Evolutionary conservation across 2,329 filamentous ascomycete species (phyloP), one percentile per base, ranked within the genome.

Genomic region (Fusarium duplospermum): DNA sequence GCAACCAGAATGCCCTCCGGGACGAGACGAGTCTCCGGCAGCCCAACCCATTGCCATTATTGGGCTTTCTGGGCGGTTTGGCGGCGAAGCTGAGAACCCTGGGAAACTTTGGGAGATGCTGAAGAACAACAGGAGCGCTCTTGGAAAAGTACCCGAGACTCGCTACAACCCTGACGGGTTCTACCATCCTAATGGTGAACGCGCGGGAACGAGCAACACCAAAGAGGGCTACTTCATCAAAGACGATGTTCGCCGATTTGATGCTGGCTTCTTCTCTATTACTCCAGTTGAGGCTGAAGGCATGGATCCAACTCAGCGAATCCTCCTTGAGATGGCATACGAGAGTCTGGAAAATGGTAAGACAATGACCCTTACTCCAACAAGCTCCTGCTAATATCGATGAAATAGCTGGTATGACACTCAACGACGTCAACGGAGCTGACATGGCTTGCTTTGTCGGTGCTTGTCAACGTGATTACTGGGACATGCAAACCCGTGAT

Each of bases 221-320:
- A 75, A 71, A 20, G 79, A 80, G 3, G 81, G 80, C 1, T 84
- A 84, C 73, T 87, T 87, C 60, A 78, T 89, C 67, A 82, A 85
- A 52, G 81, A 82, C 22, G 86, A 89, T 65, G 79, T 86, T 31
- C 80, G 82, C 6, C 80, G 81, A 3, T 89, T 89, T 66, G 87
- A 89, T 62, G 87, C 87, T 0, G 84, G 85, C 0, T 89, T 89
- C 74, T 89, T 89, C 75, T 84, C 84, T 50, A 79, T 88, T 16
- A 87, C 86, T 0, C 82, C 85, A 67, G 85, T 86, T 68, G 86
- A 89, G 77, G 87, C 85, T 36, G 81, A 82, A 58, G 85, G 86
- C 1, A 87, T 89, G 85, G 80, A 78, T 80, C 42, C 42, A 7
- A 45, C 42, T 52, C 47, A 52, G 4, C 47, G 24, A 11, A 52